Conservation (phyloP, 2,329 filamentous ascomycete species). For the Colletotrichum salicis region DNA sequence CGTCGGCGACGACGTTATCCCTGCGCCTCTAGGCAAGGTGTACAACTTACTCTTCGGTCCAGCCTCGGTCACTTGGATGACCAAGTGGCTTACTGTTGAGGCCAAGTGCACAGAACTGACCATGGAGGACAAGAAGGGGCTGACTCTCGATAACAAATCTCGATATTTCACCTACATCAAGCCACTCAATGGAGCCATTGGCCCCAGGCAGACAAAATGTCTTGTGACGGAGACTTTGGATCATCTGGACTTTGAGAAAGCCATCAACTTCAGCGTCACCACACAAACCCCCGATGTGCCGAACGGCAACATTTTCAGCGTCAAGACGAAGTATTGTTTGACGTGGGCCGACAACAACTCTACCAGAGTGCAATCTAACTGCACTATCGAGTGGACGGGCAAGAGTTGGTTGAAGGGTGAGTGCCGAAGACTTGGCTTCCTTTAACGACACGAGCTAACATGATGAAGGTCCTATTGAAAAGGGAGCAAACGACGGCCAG, state of each 20-base stretch:
- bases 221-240: slow-evolving; percentile 89
- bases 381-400: slow-evolving; percentile 92
- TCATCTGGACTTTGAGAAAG: slow-evolving; percentile 85
- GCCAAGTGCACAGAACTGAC: slow-evolving; percentile 91
- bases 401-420: slow-evolving; percentile 98
- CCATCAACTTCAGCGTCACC: slow-evolving; percentile 81
- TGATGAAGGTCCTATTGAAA: slow-evolving; percentile 86
- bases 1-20: slow-evolving; percentile 85
- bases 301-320: slow-evolving; percentile 88
- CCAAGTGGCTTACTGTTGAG: slow-evolving; percentile 84
- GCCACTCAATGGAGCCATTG: slow-evolving; percentile 83
- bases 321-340: slow-evolving; percentile 94
- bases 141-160: slow-evolving; percentile 78
- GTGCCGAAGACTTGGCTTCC: slow-evolving; percentile 37
- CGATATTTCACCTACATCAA: slow-evolving; percentile 91
- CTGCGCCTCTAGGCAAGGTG: slow-evolving; percentile 90
- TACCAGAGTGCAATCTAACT: slow-evolving; percentile 88
- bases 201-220: slow-evolving; percentile 94
- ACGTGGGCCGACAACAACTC: slow-evolving; percentile 90
- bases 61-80: slow-evolving; percentile 82
- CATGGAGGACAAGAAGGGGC: slow-evolving; percentile 84
- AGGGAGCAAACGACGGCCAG: slow-evolving; percentile 92
- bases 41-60: slow-evolving; percentile 90
- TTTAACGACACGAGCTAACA: slow-evolving; percentile 42
- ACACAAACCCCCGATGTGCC: slow-evolving; percentile 96